Base-by-base conservation (phyloP, 2,329 filamentous ascomycete species). In the Apiospora saccharicola region DNA sequence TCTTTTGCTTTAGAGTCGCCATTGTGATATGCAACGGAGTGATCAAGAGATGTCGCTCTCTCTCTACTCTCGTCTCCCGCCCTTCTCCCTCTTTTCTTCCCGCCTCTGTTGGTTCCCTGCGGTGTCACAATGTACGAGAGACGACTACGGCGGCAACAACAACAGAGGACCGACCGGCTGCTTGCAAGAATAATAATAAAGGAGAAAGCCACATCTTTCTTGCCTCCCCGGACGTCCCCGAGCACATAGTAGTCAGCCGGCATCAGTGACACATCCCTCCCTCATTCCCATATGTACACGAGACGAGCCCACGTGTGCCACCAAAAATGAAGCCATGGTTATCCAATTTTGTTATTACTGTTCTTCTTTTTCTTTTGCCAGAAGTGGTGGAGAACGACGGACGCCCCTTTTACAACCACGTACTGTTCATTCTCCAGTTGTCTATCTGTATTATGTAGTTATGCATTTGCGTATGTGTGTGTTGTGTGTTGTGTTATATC, bases 291-390 rank as follows among this genome's bases (percentile, higher is more conserved):
- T 41, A 12, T 41, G 57, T n/a, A 64, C 57, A 64, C 57, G n/a
- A 41, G 57, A 64, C 34, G 57, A 64, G 34, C 57, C 57, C 57
- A 64, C 57, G 57, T 64, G 57, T 64, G 57, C 57, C 57, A 64
- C 57, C 34, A 64, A n/a, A 49, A 49, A 24, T 22, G 41, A 64
- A 34, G 57, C 24, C 12, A 12, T 41, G 57, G 30, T n/a, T n/a
- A 64, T 41, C 16, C 3, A 41, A 64, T n/a, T n/a, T 64, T 41
- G 37, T 41, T 41, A 41, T 41, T 41, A 7, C 37, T 41, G 37
- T 41, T 10, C 37, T 64, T 64, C 19, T 41, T 41, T 34, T 30
- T 30, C 26, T 30, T 30, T 64, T 24, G 5, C 57, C n/a, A 64
- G 57, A 41, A 64, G 57, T 34, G 57, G 57, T 64, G 57, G 57